Base-by-base conservation (phyloP, 306 rosid genomes). In the Begonia masoniana region DNA sequence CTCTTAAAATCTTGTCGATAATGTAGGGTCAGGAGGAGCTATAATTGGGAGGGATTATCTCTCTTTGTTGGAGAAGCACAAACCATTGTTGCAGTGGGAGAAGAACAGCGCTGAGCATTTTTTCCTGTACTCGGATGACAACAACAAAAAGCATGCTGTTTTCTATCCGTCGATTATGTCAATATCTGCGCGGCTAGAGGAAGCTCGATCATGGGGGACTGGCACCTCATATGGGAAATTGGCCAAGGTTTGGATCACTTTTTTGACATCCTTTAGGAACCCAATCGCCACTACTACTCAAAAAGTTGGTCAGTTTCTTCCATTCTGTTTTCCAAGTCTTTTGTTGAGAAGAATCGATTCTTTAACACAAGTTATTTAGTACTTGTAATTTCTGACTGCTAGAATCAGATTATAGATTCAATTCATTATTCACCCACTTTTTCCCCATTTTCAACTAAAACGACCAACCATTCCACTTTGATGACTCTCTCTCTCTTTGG, bases 241-340 rank as follows among this genome's bases (percentile, higher is more conserved):
- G 96, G 96, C 46, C 99, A 92, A 79, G 99, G 99, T 71, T 77
- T 92, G 71, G 96, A 92, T 79, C 85, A 79, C 67, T 92, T 92
- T 57, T 77, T 73, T 43, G 96, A 81, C 63, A 88, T 86, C 63
- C 64, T 92, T 80, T 62, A 70, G 52, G 2, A 55, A 50, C 31
- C 14, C 62, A 31, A 31, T 31, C 8, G 8, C 39, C 39, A 21
- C 39, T 31, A 31, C 39, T 31, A 31, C 8, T 31, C 1, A 31
- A 1, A 0, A 6, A 2, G 2, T 31, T 31, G 39, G 39, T 31
- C 39, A 31, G 39, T 31, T 21, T 21, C 24, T 21, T 21, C 24
- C 3, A 21, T 21, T 21, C 24, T 21, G 1, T 21, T 21, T 21
- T 2, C 4, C 4, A 26, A 26, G 35, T 26, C 6, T 26, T 26